Conservation (phyloP, 2,329 filamentous ascomycete species). For the Cordyceps cateniannulata region DNA sequence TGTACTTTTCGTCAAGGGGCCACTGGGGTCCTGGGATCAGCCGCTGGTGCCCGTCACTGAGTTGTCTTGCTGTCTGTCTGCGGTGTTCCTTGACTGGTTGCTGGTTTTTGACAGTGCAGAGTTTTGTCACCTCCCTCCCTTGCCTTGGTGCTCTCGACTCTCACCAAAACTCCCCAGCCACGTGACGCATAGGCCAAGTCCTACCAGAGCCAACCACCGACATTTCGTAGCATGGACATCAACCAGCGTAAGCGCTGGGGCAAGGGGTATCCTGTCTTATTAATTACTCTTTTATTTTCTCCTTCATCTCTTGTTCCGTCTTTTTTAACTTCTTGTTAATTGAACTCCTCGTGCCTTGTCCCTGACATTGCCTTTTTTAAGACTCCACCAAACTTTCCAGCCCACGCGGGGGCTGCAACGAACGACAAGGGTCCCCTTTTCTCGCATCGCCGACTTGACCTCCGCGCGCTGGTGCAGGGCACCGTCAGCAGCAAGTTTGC, state of each 20-base stretch:
- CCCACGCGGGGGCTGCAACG: background rate
- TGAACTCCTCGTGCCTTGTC: background rate
- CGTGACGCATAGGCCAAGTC: slow-evolving; percentile 7
- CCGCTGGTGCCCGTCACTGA: background rate
- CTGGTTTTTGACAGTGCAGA: no score
- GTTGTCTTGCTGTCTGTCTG: background rate
- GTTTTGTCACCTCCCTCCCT: background rate
- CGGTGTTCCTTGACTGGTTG: no score
- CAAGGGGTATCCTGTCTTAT: background rate
- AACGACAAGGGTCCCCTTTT: background rate
- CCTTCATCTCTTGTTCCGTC: background rate
- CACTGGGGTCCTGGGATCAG: background rate
- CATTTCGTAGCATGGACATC: background rate
- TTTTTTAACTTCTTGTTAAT: background rate
- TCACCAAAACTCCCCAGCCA: slow-evolving; percentile 4
- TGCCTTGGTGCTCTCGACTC: background rate
- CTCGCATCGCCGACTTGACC: background rate
- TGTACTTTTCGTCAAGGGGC: background rate
- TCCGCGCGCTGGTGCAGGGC: background rate
- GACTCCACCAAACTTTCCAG: background rate
- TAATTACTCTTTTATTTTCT: background rate
- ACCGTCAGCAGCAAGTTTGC: slow-evolving; percentile 2
- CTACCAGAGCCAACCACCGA: slow-evolving; percentile 10
- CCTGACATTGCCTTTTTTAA: background rate
- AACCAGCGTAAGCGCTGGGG: slow-evolving; percentile 4